A percentile compares a stretch with the other conserved stretches of the same genome.
Conservation (phyloP, 164 flowering plant species). For the Akebia trifoliata region DNA sequence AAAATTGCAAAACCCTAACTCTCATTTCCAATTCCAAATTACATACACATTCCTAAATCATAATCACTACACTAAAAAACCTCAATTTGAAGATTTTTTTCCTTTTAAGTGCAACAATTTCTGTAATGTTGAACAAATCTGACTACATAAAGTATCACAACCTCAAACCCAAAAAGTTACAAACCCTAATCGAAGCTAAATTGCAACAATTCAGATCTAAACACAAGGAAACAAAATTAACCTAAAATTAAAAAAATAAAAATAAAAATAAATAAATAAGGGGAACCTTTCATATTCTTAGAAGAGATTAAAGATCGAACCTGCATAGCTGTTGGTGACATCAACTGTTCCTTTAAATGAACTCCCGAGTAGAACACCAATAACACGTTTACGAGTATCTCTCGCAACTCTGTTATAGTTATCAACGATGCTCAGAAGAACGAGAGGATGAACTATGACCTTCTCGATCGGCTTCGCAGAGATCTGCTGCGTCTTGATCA, state of each 20-base stretch:
- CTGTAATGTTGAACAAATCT: no score
- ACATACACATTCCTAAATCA: no score
- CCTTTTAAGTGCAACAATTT: no score
- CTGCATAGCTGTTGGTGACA: conserved; percentile 90
- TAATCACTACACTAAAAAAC: no score
- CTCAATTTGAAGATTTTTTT: no score
- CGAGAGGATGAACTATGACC: conserved; percentile 88
- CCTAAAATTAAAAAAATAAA: neutral
- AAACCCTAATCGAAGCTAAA: neutral
- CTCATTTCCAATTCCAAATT: no score
- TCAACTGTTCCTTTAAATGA: conserved; percentile 83
- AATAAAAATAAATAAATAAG: neutral
- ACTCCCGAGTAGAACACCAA: conserved; percentile 83
- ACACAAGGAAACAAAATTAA: neutral
- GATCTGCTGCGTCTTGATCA: conserved; percentile 83
- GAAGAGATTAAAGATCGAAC: conserved; percentile 22
- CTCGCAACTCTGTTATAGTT: conserved; percentile 87
- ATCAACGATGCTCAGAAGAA: conserved; percentile 91
- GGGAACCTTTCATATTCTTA: neutral
- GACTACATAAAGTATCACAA: no score
- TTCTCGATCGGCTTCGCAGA: conserved; percentile 71
- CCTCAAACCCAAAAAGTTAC: no score
- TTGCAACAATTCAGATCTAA: neutral
- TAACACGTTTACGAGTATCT: conserved; percentile 78
- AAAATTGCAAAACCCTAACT: no score